Evolutionary conservation across 345 rosid species (phyloP).

Genomic region (Populus deltoides): DNA sequence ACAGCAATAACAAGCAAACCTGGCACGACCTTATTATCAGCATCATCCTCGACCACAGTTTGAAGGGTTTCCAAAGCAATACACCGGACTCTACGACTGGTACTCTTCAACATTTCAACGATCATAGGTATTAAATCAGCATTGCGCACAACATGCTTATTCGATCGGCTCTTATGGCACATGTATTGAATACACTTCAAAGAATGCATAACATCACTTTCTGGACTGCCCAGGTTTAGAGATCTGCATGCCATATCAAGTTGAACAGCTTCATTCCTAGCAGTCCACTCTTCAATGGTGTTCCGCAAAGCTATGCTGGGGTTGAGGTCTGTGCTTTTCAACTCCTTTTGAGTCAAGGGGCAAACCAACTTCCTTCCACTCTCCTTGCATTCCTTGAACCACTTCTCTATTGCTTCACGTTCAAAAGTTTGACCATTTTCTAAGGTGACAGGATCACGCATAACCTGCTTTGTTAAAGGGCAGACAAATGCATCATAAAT

Average conservation of each 20-base stretch:
- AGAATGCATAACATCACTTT: constrained; percentile 56
- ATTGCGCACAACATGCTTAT: constrained; percentile 58
- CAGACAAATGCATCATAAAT: constrained; percentile 86
- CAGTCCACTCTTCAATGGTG: constrained; percentile 94
- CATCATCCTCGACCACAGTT: constrained; percentile 75
- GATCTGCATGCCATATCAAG: constrained; percentile 79
- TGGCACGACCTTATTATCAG: constrained; percentile 67
- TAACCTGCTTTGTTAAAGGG: constrained; percentile 86
- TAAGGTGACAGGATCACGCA: constrained; percentile 80
- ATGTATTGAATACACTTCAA: constrained; percentile 55
- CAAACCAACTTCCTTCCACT: constrained; percentile 59
- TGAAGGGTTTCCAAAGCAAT: constrained; percentile 72
- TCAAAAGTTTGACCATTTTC: constrained; percentile 91
- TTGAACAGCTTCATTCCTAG: constrained; percentile 80
- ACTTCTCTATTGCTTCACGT: constrained; percentile 82
- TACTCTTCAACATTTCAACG: constrained; percentile 68
- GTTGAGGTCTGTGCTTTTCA: constrained; percentile 58
- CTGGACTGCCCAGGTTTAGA: constrained; percentile 54
- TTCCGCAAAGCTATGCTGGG: constrained; percentile 80
- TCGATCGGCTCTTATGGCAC: constrained; percentile 50
- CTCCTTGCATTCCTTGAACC: constrained; percentile 76
- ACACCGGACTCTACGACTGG: constrained; percentile 70
- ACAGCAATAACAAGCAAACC: constrained; percentile 16
- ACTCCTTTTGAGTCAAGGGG: constrained; percentile 68
- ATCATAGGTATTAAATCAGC: constrained; percentile 72